A percentile compares a stretch with the other conserved stretches of the same genome.
Evolutionary conservation across 164 flowering plant species (phyloP).

Genomic region (Vitis riparia): DNA sequence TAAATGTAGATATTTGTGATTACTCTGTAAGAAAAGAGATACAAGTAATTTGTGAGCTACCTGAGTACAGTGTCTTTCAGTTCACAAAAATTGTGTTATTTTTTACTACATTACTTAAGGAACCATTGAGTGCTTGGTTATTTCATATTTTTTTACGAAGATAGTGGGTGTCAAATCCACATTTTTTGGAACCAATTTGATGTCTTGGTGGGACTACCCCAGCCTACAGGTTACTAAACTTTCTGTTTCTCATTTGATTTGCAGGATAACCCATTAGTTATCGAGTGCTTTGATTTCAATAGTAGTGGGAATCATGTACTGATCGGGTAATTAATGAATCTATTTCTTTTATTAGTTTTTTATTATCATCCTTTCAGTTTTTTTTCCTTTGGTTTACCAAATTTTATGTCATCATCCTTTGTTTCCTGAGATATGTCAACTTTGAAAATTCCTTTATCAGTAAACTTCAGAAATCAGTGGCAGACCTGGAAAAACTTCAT

Average conservation of each 20-base stretch:
- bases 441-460: constrained; percentile 33
- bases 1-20: no score
- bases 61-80: background rate
- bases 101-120: no score
- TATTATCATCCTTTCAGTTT: background rate
- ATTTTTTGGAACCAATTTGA: no score
- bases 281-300: constrained; percentile 93
- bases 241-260: background rate
- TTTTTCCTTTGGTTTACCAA: background rate
- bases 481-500: constrained; percentile 59
- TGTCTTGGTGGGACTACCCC: no score
- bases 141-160: no score
- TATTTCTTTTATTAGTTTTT: background rate
- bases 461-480: constrained; percentile 67
- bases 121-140: no score
- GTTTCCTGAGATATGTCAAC: background rate
- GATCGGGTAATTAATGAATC: constrained; percentile 65
- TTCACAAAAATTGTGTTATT: no score
- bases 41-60: background rate
- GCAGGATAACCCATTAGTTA: constrained; percentile 82
- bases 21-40: no score
- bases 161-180: no score
- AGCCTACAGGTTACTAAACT: no score
- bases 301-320: constrained; percentile 69
- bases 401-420: constrained; percentile 1